A percentile compares a stretch with the other conserved stretches of the same genome.
These are phyloP conservation scores for Leccinum griseonigrum DNA, from an alignment of 1,284 basidiomycete species.

Conservation along the genomic window DNA sequence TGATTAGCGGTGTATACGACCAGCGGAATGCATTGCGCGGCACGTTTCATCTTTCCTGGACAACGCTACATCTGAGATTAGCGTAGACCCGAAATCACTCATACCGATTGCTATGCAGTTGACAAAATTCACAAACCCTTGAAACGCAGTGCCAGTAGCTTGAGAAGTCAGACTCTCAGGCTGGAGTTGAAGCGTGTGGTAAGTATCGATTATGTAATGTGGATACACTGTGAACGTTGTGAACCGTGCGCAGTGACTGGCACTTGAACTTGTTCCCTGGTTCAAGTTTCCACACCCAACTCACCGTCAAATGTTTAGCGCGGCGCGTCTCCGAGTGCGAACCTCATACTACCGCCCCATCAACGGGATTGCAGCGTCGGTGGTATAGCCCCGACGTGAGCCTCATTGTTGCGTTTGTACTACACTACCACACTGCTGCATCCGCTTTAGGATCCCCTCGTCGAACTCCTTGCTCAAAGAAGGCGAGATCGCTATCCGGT, in stretches of 20 bases:
- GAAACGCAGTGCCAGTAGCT: too few species aligned
- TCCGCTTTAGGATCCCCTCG: slow-evolving; percentile 64
- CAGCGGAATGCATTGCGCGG: too few species aligned
- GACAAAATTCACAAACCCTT: too few species aligned
- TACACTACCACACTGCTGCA: not conserved
- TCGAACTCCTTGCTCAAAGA: slow-evolving; percentile 80
- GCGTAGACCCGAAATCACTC: too few species aligned
- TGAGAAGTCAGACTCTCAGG: too few species aligned
- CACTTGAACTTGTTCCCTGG: not conserved
- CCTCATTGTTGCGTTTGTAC: slow-evolving; percentile 26
- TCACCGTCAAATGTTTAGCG: not conserved
- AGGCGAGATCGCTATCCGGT: slow-evolving; percentile 90
- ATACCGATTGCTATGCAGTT: too few species aligned
- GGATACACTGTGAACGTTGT: not conserved
- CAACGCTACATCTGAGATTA: too few species aligned
- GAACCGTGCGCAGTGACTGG: too few species aligned
- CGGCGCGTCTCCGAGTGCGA: slow-evolving; percentile 3
- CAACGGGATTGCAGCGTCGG: slow-evolving; percentile 5
- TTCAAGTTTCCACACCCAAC: not conserved
- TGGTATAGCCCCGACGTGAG: slow-evolving; percentile 24
- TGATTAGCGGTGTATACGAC: too few species aligned
- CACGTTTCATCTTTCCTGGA: too few species aligned
- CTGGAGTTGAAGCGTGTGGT: not conserved
- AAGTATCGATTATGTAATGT: too few species aligned
- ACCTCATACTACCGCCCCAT: slow-evolving; percentile 6